Base-by-base conservation (phyloP, 257 asterid genomes). In the Scutellaria barbata region DNA sequence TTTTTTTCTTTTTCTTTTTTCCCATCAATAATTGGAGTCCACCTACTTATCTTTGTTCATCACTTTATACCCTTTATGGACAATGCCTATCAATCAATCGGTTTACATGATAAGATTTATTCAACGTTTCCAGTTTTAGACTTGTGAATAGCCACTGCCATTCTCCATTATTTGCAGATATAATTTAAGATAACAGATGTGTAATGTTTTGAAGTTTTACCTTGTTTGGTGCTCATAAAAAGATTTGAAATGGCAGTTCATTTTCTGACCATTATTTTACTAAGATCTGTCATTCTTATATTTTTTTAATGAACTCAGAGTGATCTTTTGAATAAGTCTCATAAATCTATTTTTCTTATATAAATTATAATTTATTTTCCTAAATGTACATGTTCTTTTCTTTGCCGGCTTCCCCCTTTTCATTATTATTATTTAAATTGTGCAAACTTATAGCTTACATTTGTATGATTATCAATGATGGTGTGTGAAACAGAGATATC, bases 1-100 rank as follows among this genome's bases (percentile, higher is more conserved):
- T 40, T 57, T 74, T n/a, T 8, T 35, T 25, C 42, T 37, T n/a
- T 57, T 43, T 50, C 35, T 3, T 30, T 30, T 30, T 30, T 30
- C 35, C 35, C 35, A 25, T 65, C 71, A 76, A 69, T 76, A 30
- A 76, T 76, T 76, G 80, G 53, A 61, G 58, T 13, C 64, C 57
- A 61, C 67, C 72, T 42, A 61, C 69, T 75, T 69, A 50, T 42
- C 71, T 69, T 30, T 70, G 60, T 39, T 74, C 10, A 18, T 45
- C 50, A 66, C 78, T 56, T 75, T 68, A 7, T 10, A 8, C 53
- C 20, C 71, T 60, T 51, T 48, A 45, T 59, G 61, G 10, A 14
- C 46, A 39, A 18, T 72, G 53, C 16, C 35, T n/a, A 33, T 75
- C 69, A 67, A 57, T 67, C 74, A 74, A 47, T 4, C 18, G 39